Evolutionary conservation across 257 asterid genomes (phyloP), one percentile per base, ranked within the genome.

Genomic region (Nicotiana undulata): DNA sequence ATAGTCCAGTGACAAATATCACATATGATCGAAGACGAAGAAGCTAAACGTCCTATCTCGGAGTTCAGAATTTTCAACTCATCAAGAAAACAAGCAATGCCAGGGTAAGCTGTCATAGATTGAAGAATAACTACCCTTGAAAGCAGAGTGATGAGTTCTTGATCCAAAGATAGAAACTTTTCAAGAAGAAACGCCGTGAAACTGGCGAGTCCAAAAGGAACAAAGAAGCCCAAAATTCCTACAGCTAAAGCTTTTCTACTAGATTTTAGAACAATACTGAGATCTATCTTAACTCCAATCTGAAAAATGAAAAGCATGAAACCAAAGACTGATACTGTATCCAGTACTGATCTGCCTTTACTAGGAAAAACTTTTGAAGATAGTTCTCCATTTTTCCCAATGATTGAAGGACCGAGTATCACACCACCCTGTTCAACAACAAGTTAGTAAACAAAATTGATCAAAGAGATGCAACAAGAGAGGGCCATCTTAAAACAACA

Each of bases 31-130:
- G 94, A 90, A 60, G 94, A 91, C 3, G 92, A 91, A 81, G 96
- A 85, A 37, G 93, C 94, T 79, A 91, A 83, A 17, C 91, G 89
- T 40, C 96, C 96, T 70, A 91, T 81, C 77, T 91, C 96, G 0
- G 96, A 89, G 77, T 91, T 90, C 51, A 91, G 94, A 81, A 90
- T 89, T 84, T 91, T 86, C 85, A 90, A 88, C 80, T 91, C 94
- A 4, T 88, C 93, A 66, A 91, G 93, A 64, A 90, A 92, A 86
- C 91, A 89, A 29, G 90, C 86, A 49, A 90, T 68, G 32, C 88
- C 97, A 16, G 94, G 97, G 72, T 90, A 90, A 24, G 94, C 91
- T 22, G 94, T 88, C 97, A 92, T 90, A 29, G 94, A 90, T 49
- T 83, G 86, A 83, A 89, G 55, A 6, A 79, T 32, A 11, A 87